A percentile compares a stretch with the other conserved stretches of the same genome.
These are phyloP conservation scores for Arachis stenosperma DNA, from an alignment of 306 rosid genomes.

Conservation along the genomic window DNA sequence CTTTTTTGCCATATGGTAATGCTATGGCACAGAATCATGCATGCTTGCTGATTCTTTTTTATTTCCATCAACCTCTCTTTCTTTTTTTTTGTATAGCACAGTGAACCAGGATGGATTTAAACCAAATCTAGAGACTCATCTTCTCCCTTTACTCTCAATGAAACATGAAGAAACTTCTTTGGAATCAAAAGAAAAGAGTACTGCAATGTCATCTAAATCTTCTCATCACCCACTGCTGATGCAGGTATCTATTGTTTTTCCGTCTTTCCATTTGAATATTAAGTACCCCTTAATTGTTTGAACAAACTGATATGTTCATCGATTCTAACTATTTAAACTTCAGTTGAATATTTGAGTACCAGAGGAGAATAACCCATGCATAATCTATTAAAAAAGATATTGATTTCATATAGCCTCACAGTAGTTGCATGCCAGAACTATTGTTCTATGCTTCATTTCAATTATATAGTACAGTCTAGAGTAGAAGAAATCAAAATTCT, in stretches of 20 bases:
- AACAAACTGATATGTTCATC: not conserved
- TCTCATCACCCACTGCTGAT: slow-evolving; percentile 75
- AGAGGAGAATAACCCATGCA: not conserved
- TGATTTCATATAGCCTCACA: not conserved
- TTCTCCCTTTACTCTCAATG: slow-evolving; percentile 81
- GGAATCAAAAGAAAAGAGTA: slow-evolving; percentile 65
- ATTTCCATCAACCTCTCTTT: slow-evolving; percentile 22
- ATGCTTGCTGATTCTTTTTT: slow-evolving; percentile 31
- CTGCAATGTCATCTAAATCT: slow-evolving; percentile 55
- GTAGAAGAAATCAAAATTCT: slow-evolving; percentile 2
- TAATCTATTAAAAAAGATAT: not conserved
- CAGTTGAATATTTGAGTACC: not conserved
- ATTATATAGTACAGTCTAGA: slow-evolving; percentile 1
- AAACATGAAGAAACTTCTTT: slow-evolving; percentile 64
- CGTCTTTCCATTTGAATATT: slow-evolving; percentile 12
- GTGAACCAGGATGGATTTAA: slow-evolving; percentile 96
- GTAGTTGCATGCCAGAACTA: not conserved
- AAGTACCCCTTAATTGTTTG: slow-evolving; percentile 19
- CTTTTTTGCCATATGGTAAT: not conserved
- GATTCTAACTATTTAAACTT: not conserved
- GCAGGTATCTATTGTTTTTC: slow-evolving; percentile 56
- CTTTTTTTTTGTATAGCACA: slow-evolving; percentile 65
- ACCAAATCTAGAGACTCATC: slow-evolving; percentile 91
- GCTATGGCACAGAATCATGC: slow-evolving; percentile 25
- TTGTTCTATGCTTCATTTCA: slow-evolving; percentile 8